These are phyloP conservation scores for Brassica rapa DNA, from an alignment of 345 rosid genomes.

Conservation along the genomic window DNA sequence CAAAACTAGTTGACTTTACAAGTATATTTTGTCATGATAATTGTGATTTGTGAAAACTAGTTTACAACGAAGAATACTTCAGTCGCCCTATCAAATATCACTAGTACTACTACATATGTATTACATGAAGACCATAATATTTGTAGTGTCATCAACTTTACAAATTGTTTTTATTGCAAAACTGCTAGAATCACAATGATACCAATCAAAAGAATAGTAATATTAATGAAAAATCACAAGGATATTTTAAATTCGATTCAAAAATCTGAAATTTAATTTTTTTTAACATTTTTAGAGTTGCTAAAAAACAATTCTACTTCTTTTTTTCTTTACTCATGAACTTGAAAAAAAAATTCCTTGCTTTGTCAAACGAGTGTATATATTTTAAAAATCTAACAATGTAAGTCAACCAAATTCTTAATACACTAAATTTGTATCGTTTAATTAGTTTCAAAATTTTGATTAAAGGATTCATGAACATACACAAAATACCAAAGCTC, in stretches of 20 bases:
- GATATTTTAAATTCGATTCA: background rate
- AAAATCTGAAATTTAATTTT: background rate
- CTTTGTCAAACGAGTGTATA: background rate
- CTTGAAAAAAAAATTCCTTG: background rate
- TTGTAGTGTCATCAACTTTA: too few species aligned
- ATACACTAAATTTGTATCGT: background rate
- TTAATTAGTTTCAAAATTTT: background rate
- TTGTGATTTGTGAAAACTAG: background rate
- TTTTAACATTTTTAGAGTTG: background rate
- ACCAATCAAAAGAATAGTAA: background rate
- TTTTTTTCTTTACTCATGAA: background rate
- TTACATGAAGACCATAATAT: too few species aligned
- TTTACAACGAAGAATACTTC: background rate
- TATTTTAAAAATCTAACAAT: background rate
- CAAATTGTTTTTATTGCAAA: background rate
- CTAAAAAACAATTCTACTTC: background rate
- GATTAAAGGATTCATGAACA: background rate
- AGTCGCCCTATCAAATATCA: slow-evolving; percentile 6
- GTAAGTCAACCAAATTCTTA: background rate
- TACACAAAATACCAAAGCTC: background rate
- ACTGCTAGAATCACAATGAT: background rate
- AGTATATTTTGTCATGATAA: background rate
- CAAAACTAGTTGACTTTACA: slow-evolving; percentile 13
- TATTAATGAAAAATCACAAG: background rate
- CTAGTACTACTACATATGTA: background rate